Base-by-base conservation (phyloP, 179 eudicot species). In the Amaranthus tricolor region DNA sequence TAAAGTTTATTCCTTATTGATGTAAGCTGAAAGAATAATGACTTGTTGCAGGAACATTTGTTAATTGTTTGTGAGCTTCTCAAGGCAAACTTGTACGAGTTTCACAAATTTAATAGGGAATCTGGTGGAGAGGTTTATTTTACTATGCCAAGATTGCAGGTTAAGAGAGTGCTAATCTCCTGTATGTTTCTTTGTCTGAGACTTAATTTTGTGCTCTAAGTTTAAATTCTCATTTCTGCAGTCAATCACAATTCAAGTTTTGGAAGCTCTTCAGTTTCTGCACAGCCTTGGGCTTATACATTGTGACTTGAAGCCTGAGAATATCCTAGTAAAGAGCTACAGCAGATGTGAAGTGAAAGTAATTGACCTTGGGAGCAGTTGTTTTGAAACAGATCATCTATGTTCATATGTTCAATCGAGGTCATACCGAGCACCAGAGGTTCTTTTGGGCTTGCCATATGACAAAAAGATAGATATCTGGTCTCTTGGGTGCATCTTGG, bases 121-220 rank as follows among this genome's bases (percentile, higher is more conserved):
- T 95, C 98, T 73, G 99, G 99, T 70, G 99, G 99, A 48, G 99
- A 95, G 80, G 99, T 95, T 74, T 95, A 95, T 83, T 95, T 95
- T 82, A 95, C 99, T 66, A 95, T 95, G 99, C 97, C 99, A 78
- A 93, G 99, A 85, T 87, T 95, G 82, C 99, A 95, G 99, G 99
- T 95, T 81, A 62, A 81, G 50, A 24, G 40, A 14, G 21, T 69
- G 62, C 60, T 76, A 53, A 21, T 76, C 43, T 77, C 43, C 50
- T 31, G 58, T 16, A n/a, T 70, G 20, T 51, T 60, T 70, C 61
- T 6, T 62, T 58, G 12, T 51, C 47, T n/a, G 17, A 15, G 24
- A 56, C 44, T 21, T 76, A 62, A 31, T 53, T 70, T 51, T 49
- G 62, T 52, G 53, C 43, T 71, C 43, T 6, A 53, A 69, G 13